Percentiles rank a stretch among this genome's conserved stretches.
phyloP scores from a whole-genome alignment of 805 yeast species.

The Ogataea trehalophila region DNA sequence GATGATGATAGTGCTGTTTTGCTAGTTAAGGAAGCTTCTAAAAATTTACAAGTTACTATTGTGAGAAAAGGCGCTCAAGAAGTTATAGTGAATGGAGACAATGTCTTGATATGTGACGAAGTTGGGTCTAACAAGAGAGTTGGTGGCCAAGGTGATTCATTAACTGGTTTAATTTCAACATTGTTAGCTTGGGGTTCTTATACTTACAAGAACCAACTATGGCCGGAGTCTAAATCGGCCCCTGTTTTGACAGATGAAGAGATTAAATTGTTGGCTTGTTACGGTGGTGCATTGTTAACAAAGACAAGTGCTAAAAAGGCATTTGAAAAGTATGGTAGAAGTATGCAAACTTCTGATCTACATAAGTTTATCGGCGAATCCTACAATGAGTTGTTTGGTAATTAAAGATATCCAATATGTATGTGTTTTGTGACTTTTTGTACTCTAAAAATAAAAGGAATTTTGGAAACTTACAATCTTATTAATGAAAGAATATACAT shows the following conservation, averaged over 20 bases:
- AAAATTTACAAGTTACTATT: conserved; percentile 50
- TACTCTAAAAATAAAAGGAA: background rate
- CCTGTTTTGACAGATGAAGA: conserved; percentile 29
- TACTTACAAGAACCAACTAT: conserved; percentile 50
- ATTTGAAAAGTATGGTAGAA: conserved; percentile 57
- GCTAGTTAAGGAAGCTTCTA: conserved; percentile 39
- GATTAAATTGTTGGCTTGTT: conserved; percentile 50
- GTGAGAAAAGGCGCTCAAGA: conserved; percentile 73
- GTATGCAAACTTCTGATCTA: conserved; percentile 82
- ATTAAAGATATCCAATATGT: conserved; percentile 5
- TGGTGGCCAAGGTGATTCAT: conserved; percentile 96
- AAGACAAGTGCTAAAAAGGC: conserved; percentile 64
- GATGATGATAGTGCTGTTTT: conserved; percentile 16
- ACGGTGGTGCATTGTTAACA: conserved; percentile 66
- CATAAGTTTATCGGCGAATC: conserved; percentile 64
- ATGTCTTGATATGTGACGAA: conserved; percentile 38
- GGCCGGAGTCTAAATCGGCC: conserved; percentile 44
- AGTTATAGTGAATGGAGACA: conserved; percentile 48
- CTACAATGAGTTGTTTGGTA: conserved; percentile 32
- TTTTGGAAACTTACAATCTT: background rate
- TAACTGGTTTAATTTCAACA: conserved; percentile 82
- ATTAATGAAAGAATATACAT: background rate
- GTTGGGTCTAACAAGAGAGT: conserved; percentile 75
- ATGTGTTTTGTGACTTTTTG: background rate
- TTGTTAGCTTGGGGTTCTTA: conserved; percentile 75